Conservation (phyloP, 768 basidiomycete species). For the Lactifluus piperatus region DNA sequence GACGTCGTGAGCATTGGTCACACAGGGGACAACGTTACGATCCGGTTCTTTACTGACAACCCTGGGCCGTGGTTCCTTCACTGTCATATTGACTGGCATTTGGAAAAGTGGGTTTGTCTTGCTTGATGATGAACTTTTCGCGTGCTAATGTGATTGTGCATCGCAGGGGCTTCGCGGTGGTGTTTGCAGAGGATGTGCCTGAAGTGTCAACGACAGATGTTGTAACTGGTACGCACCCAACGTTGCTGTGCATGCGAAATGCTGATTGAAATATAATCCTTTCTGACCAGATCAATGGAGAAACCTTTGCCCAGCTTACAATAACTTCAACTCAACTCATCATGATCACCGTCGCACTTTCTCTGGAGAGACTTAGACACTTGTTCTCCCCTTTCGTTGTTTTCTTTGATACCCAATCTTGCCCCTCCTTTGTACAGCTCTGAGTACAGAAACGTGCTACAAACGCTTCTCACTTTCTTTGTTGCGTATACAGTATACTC, state of each 20-base stretch:
- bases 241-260: background rate
- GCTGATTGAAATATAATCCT: too few species aligned
- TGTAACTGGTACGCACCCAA: background rate
- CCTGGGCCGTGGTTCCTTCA: too few species aligned
- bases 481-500: too few species aligned
- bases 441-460: too few species aligned
- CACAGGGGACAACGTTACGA: slow-evolving; percentile 9
- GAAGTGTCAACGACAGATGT: background rate
- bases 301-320: slow-evolving; percentile 2
- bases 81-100: too few species aligned
- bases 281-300: background rate
- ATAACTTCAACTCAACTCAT: background rate
- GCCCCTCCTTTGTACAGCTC: too few species aligned
- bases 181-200: slow-evolving; percentile 5
- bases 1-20: slow-evolving; percentile 31
- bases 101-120: background rate
- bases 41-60: slow-evolving; percentile 27
- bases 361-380: too few species aligned
- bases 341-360: too few species aligned
- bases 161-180: slow-evolving; percentile 5
- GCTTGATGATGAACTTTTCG: too few species aligned
- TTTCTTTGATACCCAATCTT: background rate
- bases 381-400: too few species aligned
- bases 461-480: too few species aligned
- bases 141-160: background rate